A percentile compares a stretch with the other conserved stretches of the same genome.
These are phyloP conservation scores for Lachnellula subtilissima DNA, from an alignment of 2,329 filamentous ascomycete species.

Conservation along the genomic window DNA sequence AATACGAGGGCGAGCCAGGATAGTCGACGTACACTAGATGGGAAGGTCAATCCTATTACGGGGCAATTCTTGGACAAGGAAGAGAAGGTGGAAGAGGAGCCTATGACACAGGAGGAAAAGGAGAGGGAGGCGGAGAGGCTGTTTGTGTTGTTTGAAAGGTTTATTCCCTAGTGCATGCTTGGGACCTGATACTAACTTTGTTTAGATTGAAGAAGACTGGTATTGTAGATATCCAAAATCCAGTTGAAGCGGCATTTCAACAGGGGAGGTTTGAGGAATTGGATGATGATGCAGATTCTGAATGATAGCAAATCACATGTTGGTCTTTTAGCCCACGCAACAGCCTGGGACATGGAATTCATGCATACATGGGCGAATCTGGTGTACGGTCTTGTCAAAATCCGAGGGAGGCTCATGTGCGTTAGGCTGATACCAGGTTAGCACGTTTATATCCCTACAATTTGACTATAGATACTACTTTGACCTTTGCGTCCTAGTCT, in stretches of 20 bases:
- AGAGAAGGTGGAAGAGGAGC: constrained; percentile 44
- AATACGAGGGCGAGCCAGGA: constrained; percentile 24
- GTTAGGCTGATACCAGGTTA: too few species aligned
- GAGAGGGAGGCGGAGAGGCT: constrained; percentile 59
- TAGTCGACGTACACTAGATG: constrained; percentile 19
- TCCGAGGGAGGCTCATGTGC: too few species aligned
- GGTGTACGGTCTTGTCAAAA: too few species aligned
- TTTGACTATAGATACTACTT: too few species aligned
- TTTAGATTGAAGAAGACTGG: constrained; percentile 28
- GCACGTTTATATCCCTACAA: too few species aligned
- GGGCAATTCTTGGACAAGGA: constrained; percentile 28
- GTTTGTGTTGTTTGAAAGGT: constrained; percentile 33
- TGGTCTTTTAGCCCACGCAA: not conserved
- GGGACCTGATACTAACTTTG: constrained; percentile 4
- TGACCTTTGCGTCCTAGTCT: too few species aligned
- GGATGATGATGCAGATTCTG: constrained; percentile 24
- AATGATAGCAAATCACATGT: not conserved
- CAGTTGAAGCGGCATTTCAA: constrained; percentile 24
- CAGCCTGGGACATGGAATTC: not conserved
- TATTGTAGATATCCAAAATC: constrained; percentile 28
- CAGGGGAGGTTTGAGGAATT: constrained; percentile 29
- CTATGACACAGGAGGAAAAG: constrained; percentile 90
- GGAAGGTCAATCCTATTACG: constrained; percentile 28
- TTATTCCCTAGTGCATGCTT: not conserved
- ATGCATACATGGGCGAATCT: not conserved